Conservation (phyloP, 352 stramenopile species). For the Hyaloperonospora arabidopsidis region DNA sequence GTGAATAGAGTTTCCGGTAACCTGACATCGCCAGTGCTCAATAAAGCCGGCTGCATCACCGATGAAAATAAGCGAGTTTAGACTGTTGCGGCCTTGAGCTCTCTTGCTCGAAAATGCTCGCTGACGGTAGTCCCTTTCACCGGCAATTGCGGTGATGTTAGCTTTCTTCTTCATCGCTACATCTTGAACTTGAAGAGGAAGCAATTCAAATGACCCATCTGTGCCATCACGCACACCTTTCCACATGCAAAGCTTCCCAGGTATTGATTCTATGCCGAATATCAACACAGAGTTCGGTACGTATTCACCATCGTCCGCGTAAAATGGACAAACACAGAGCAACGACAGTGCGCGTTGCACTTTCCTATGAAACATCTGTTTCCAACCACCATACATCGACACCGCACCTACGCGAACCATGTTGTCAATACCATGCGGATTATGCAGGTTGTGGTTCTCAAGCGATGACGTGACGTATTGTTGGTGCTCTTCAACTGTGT, state of each 20-base stretch:
- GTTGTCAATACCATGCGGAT: constrained; percentile 22
- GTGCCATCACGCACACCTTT: constrained; percentile 40
- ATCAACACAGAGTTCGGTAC: constrained; percentile 58
- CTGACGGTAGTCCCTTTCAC: constrained; percentile 75
- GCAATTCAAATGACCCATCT: constrained; percentile 39
- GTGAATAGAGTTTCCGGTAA: constrained; percentile 38
- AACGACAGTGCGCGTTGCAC: constrained; percentile 29
- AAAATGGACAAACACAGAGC: constrained; percentile 63
- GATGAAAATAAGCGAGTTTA: constrained; percentile 77
- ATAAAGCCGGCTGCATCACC: constrained; percentile 47
- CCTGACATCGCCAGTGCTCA: constrained; percentile 71
- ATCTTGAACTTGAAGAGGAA: constrained; percentile 44
- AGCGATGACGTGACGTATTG: constrained; percentile 31
- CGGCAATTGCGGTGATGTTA: constrained; percentile 68
- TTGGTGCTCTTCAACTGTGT: constrained; percentile 24
- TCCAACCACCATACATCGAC: constrained; percentile 73
- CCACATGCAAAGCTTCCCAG: constrained; percentile 53
- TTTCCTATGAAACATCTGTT: constrained; percentile 33
- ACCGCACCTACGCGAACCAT: constrained; percentile 57
- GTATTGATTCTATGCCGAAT: constrained; percentile 47
- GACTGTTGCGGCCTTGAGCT: constrained; percentile 21
- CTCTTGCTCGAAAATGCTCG: constrained; percentile 59
- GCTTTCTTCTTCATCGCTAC: constrained; percentile 35
- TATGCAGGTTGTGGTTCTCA: constrained; percentile 23
- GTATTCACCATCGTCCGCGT: constrained; percentile 72